phyloP scores from a whole-genome alignment of 495 filamentous ascomycete genomes.

The Xylaria acuta region DNA sequence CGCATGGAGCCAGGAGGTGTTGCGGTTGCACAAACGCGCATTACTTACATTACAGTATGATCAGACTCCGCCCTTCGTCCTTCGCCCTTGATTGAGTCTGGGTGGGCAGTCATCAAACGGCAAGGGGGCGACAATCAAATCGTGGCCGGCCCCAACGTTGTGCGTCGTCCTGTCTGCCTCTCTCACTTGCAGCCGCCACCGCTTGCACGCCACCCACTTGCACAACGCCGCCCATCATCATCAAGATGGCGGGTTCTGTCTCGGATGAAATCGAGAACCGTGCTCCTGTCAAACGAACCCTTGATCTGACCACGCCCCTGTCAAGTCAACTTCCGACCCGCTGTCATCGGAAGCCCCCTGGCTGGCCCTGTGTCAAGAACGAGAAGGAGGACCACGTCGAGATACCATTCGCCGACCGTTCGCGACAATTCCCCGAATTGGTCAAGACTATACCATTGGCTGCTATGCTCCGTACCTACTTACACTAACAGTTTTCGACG shows the following conservation, averaged over 20 bases:
- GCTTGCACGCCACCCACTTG: background rate
- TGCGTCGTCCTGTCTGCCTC: background rate
- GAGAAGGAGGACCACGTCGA: slow-evolving; percentile 10
- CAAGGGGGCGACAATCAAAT: background rate
- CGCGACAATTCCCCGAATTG: slow-evolving; percentile 28
- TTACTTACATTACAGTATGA: slow-evolving; percentile 25
- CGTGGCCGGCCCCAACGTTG: slow-evolving; percentile 9
- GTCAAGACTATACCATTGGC: slow-evolving; percentile 14
- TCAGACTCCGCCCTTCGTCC: too few relatives aligned
- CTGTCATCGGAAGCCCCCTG: slow-evolving; percentile 28
- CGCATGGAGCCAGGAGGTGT: slow-evolving; percentile 26
- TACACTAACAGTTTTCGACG: background rate
- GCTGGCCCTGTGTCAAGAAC: slow-evolving; percentile 1
- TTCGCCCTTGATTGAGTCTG: background rate
- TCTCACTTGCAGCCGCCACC: slow-evolving; percentile 13
- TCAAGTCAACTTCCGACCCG: slow-evolving; percentile 24
- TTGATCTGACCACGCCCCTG: slow-evolving; percentile 23
- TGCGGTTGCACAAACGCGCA: slow-evolving; percentile 24
- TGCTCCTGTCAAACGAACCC: slow-evolving; percentile 29
- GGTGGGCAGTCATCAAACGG: slow-evolving; percentile 3
- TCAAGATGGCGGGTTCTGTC: background rate
- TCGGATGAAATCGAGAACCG: slow-evolving; percentile 17
- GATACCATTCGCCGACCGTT: slow-evolving; percentile 16
- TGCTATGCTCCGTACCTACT: background rate
- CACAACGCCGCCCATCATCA: too few relatives aligned